A percentile compares a stretch with the other conserved stretches of the same genome.
Evolutionary conservation across 2,329 filamentous ascomycete species (phyloP).

Genomic region (Alternaria longipes): DNA sequence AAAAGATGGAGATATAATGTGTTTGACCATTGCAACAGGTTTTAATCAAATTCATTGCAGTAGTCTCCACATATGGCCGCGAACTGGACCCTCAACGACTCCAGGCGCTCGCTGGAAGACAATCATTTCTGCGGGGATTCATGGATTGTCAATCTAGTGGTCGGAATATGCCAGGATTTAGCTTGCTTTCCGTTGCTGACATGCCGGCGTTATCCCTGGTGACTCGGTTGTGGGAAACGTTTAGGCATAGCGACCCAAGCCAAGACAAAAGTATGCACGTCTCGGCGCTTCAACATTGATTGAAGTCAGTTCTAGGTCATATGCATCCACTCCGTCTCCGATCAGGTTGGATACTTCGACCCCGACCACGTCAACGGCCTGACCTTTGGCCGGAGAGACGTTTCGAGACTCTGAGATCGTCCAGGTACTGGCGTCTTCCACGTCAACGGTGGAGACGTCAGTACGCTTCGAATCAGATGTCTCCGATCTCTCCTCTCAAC

Average conservation of each 20-base stretch:
- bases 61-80: neutral
- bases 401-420: neutral
- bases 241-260: slow-evolving; percentile 1
- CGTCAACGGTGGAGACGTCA: neutral
- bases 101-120: neutral
- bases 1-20: neutral
- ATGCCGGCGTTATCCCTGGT: neutral
- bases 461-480: neutral
- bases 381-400: neutral
- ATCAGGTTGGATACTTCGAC: neutral
- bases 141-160: neutral
- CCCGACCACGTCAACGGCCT: slow-evolving; percentile 1
- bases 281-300: neutral
- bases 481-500: neutral
- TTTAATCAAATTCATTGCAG: neutral
- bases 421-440: neutral
- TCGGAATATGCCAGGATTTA: neutral
- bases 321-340: neutral
- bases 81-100: neutral
- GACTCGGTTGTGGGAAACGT: neutral
- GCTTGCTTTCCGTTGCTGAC: neutral
- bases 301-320: neutral
- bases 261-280: neutral
- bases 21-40: neutral
- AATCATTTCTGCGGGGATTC: neutral